Evolutionary conservation across 148 eudicot species (phyloP), one percentile per base, ranked within the genome.

Genomic region (Rhododendron simsii): DNA sequence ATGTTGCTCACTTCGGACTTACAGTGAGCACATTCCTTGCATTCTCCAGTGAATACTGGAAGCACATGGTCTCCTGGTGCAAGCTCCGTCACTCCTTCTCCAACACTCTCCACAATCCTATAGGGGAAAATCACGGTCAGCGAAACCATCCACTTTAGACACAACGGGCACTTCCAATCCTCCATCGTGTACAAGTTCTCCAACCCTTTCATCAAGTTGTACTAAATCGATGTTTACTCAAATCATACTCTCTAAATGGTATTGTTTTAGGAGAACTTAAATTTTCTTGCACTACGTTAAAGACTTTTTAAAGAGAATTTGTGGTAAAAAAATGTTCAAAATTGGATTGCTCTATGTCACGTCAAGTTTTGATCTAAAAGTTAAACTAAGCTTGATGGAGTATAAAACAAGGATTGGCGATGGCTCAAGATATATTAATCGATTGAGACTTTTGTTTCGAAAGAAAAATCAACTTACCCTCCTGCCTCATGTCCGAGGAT

Each of bases 401-500:
- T 20, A 18, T 18, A n/a, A n/a, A 8, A n/a, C 3, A n/a, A 8
- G 23, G 28, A 65, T 23, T 65, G 30, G 35, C 12, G 35, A 65
- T n/a, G 74, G 35, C 74, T 26, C 13, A 67, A 67, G 74, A 67
- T n/a, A 67, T 23, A 1, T 57, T 61, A 67, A 11, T 4, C 12
- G 33, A 11, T 67, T 26, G 6, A 67, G 35, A 67, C 23, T 23
- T 8, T 23, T n/a, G 45, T 41, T 63, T 23, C 3, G 12, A 78
- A 78, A 65, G 23, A 7, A 78, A 23, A 48, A 45, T 41, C 18
- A 12, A 53, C 83, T 44, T 87, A 89, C 93, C 91, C 92, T 69
- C 91, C 92, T 26, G 93, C 91, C 84, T 91, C 93, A 51, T 91
- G 93, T 18, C 93, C 93, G 12, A 91, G 80, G 71, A 91, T 91